phyloP scores from a whole-genome alignment of 2,329 filamentous ascomycete species.

The Colletotrichum sp. region DNA sequence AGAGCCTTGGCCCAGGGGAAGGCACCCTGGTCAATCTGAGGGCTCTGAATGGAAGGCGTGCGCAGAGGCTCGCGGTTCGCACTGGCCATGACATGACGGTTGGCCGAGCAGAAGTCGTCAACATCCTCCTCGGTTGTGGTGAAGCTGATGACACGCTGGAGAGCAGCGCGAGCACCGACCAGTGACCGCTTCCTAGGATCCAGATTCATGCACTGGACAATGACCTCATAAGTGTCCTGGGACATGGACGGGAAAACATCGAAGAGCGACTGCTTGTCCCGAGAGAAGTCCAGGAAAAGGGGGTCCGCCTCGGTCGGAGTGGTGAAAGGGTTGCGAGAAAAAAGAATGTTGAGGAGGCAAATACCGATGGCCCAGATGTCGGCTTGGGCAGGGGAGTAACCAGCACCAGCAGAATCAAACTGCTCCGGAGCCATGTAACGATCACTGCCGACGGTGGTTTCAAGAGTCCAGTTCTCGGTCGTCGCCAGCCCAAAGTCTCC shows the following conservation, averaged over 20 bases:
- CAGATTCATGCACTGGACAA: slow-evolving; percentile 87
- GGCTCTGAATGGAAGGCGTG: slow-evolving; percentile 92
- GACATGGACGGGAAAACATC: slow-evolving; percentile 99
- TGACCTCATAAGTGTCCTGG: slow-evolving; percentile 94
- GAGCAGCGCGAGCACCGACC: slow-evolving; percentile 75
- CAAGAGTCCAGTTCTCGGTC: slow-evolving; percentile 86
- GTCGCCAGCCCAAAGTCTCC: slow-evolving; percentile 96
- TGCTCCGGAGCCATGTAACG: slow-evolving; percentile 99
- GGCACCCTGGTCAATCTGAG: slow-evolving; percentile 77
- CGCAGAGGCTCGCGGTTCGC: slow-evolving; percentile 94
- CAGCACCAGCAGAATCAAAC: slow-evolving; percentile 84
- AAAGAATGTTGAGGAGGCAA: slow-evolving; percentile 94
- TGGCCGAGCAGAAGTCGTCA: slow-evolving; percentile 91
- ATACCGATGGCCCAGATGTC: slow-evolving; percentile 98
- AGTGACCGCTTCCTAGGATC: slow-evolving; percentile 91
- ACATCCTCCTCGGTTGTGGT: slow-evolving; percentile 90
- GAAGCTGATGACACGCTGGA: slow-evolving; percentile 84
- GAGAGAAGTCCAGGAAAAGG: slow-evolving; percentile 89
- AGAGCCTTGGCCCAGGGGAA: slow-evolving; percentile 97
- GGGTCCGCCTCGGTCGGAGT: slow-evolving; percentile 90
- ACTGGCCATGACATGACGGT: slow-evolving; percentile 77
- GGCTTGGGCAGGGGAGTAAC: slow-evolving; percentile 91
- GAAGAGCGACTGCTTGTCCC: slow-evolving; percentile 94
- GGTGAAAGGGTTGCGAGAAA: slow-evolving; percentile 95
- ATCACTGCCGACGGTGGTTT: slow-evolving; percentile 94